These are phyloP conservation scores for Annona cherimola DNA, from an alignment of 164 flowering plant species.

Conservation along the genomic window DNA sequence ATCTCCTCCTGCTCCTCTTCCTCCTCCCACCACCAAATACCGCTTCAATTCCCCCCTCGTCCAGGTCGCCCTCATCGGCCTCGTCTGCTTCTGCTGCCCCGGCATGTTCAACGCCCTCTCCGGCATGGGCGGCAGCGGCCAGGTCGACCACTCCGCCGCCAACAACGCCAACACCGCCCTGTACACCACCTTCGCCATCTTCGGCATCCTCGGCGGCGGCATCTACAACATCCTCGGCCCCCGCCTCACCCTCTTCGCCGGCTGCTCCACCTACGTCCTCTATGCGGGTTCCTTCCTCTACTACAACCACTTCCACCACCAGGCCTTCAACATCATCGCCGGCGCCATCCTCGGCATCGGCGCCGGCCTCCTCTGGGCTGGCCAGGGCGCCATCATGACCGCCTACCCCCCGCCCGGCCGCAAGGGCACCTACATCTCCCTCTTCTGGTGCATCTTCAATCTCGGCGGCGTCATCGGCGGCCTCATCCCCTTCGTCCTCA, in stretches of 20 bases:
- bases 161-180: conserved; percentile 94
- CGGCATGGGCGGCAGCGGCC: conserved; percentile 99
- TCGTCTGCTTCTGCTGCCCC: conserved; percentile 95
- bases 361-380: conserved; percentile 90
- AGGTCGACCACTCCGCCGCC: conserved; percentile 69
- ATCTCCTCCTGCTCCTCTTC: background rate
- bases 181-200: conserved; percentile 80
- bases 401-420: conserved; percentile 66
- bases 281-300: conserved; percentile 79
- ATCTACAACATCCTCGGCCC: conserved; percentile 84
- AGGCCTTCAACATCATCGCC: conserved; percentile 60
- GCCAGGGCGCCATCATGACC: conserved; percentile 94
- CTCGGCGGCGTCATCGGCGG: conserved; percentile 98
- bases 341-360: conserved; percentile 85
- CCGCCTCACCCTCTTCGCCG: conserved; percentile 51
- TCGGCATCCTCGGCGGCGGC: conserved; percentile 87
- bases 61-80: conserved; percentile 66
- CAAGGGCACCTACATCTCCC: conserved; percentile 72
- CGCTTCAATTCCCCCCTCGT: conserved; percentile 80
- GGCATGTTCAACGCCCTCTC: conserved; percentile 96
- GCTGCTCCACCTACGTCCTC: conserved; percentile 73
- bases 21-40: conserved; percentile 19
- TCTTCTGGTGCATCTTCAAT: conserved; percentile 91
- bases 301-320: conserved; percentile 68
- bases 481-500: conserved; percentile 65